These are phyloP conservation scores for Backusella australiensis DNA, from an alignment of 192 early-diverging fungal species.

Conservation along the genomic window DNA sequence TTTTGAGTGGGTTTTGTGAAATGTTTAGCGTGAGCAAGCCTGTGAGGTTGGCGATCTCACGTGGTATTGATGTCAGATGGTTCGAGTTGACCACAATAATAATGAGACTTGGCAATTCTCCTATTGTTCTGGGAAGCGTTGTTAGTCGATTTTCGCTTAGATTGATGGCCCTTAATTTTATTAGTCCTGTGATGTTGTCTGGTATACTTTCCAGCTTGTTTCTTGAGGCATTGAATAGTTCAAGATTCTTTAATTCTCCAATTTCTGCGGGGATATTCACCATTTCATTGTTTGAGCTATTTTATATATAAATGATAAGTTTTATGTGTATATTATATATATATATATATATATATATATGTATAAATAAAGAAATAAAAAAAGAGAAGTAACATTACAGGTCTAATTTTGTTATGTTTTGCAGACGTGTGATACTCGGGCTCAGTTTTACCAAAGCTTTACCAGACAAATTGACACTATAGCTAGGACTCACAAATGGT, in stretches of 20 bases:
- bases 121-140: constrained; percentile 60
- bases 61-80: constrained; percentile 56
- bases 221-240: constrained; percentile 55
- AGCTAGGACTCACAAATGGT: neutral
- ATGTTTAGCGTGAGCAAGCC: constrained; percentile 66
- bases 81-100: constrained; percentile 65
- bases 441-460: constrained; percentile 57
- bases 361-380: constrained; percentile 1
- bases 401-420: constrained; percentile 60
- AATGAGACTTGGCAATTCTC: constrained; percentile 57
- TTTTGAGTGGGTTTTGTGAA: constrained; percentile 59
- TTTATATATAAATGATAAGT: constrained; percentile 6
- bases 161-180: constrained; percentile 66
- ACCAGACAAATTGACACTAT: constrained; percentile 54
- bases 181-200: constrained; percentile 63
- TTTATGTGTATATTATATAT: neutral
- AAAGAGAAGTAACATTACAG: constrained; percentile 53
- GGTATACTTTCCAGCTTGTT: constrained; percentile 67
- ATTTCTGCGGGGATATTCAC: constrained; percentile 66
- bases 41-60: constrained; percentile 62
- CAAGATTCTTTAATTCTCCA: constrained; percentile 68
- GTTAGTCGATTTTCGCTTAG: constrained; percentile 61
- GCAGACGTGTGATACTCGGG: constrained; percentile 65
- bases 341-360: neutral
- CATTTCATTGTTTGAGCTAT: constrained; percentile 74